Evolutionary conservation across 2,329 filamentous ascomycete species (phyloP), one percentile per base, ranked within the genome.

Genomic region (Penicillium hesseltinei): DNA sequence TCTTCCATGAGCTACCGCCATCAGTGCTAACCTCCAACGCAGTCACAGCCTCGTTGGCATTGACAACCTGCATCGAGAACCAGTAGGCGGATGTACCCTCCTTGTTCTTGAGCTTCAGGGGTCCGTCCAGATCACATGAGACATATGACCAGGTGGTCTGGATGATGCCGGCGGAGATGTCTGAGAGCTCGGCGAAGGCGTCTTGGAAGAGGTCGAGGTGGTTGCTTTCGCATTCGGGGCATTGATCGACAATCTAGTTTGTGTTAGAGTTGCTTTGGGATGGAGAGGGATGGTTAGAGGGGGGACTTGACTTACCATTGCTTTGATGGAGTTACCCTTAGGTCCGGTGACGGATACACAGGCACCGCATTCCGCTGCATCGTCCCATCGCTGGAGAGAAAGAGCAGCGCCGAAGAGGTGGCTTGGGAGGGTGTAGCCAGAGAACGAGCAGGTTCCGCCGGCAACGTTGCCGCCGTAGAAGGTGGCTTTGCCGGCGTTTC

Each of bases 41-140:
- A 52, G 76, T 65, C 40, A 88, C 79, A 17, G 79, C 77, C 58
- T 82, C 77, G 69, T 86, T 86, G 65, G 82, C 75, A 72, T 88
- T 88, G 65, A 86, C 77, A 43, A 88, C 84, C 70, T 89, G 86
- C 78, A 86, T 85, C 47, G 78, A 79, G 74, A 85, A 84, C 81
- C 82, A 84, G 70, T 79, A 78, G 31, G 72, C 67, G 5, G 78
- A 81, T 4, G 77, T 68, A 5, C 71, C 71, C 17, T 68, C 74
- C 69, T 85, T 84, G 73, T 82, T 82, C 70, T 80, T 78, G 25
- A 85, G 74, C 45, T 75, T 63, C 10, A 85, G 70, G 1, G 81
- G 78, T 0, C 74, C 71, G 47, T 76, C 76, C 65, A 84, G 81
- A 43, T 78, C 80, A 65, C 83, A 85, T 21, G 77, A 66, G 11